These are phyloP conservation scores for Tetrahymena malaccensis DNA, from an alignment of 73 alveolate species.

Conservation along the genomic window DNA sequence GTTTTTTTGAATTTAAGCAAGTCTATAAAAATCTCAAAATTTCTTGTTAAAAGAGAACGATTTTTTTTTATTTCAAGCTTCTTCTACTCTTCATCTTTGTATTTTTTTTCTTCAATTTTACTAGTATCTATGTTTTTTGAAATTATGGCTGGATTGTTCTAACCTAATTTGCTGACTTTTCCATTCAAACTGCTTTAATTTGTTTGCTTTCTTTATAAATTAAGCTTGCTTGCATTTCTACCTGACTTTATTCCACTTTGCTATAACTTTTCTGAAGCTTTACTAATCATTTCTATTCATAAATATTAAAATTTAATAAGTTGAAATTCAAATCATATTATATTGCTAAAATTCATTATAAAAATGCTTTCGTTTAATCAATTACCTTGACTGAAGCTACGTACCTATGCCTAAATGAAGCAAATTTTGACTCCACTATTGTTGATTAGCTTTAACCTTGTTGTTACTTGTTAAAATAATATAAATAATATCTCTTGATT, in stretches of 20 bases:
- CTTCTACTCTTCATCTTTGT: background rate
- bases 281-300: background rate
- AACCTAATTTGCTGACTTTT: background rate
- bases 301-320: background rate
- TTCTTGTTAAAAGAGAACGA: background rate
- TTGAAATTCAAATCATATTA: too few relatives aligned
- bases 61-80: background rate
- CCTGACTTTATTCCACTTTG: background rate
- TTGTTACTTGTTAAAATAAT: too few relatives aligned
- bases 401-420: background rate
- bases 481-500: background rate
- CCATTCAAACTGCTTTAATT: background rate
- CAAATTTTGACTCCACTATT: background rate
- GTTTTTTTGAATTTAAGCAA: background rate
- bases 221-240: background rate
- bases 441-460: background rate
- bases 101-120: background rate
- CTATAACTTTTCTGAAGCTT: background rate
- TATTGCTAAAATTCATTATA: too few relatives aligned
- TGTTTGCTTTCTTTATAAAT: background rate
- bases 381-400: background rate
- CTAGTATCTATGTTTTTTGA: background rate
- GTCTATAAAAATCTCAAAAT: background rate
- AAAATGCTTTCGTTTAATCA: too few relatives aligned
- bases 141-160: background rate